phyloP scores from a whole-genome alignment of 2,329 filamentous ascomycete genomes.

The Fusarium robinianum region DNA sequence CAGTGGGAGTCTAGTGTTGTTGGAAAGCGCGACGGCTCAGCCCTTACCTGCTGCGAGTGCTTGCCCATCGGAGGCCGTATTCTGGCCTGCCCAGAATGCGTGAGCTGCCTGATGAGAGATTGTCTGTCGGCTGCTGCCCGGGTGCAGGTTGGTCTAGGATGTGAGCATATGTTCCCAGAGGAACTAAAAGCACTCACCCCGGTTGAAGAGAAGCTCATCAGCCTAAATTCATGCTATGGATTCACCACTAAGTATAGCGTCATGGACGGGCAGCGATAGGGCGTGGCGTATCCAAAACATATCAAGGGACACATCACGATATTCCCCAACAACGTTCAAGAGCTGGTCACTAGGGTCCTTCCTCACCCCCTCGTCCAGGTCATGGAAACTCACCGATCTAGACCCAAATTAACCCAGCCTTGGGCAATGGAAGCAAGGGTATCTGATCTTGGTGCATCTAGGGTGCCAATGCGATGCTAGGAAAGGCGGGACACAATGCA shows the following conservation, averaged over 20 bases:
- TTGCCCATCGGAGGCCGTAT: conserved; percentile 6
- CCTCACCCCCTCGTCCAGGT: conserved; percentile 14
- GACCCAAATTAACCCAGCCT: too few relatives aligned
- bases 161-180: conserved; percentile 17
- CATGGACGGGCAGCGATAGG: not conserved
- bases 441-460: too few relatives aligned
- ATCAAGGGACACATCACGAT: conserved; percentile 22
- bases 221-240: not conserved
- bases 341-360: conserved; percentile 13
- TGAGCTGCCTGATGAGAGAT: conserved; percentile 1
- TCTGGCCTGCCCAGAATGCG: conserved; percentile 5
- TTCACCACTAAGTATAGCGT: conserved; percentile 3
- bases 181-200: conserved; percentile 15
- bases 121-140: conserved; percentile 2
- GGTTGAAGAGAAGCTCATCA: conserved; percentile 12
- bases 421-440: too few relatives aligned
- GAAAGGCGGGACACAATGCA: too few relatives aligned
- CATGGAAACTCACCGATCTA: too few relatives aligned
- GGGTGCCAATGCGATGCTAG: too few relatives aligned
- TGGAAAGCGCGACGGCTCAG: conserved; percentile 4
- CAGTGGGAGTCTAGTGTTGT: conserved; percentile 5
- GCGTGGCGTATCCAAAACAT: conserved; percentile 8
- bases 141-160: conserved; percentile 3
- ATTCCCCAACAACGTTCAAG: conserved; percentile 24
- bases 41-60: conserved; percentile 5